phyloP scores from a whole-genome alignment of 2,329 filamentous ascomycete genomes.

The Trichoderma brevicompactum region DNA sequence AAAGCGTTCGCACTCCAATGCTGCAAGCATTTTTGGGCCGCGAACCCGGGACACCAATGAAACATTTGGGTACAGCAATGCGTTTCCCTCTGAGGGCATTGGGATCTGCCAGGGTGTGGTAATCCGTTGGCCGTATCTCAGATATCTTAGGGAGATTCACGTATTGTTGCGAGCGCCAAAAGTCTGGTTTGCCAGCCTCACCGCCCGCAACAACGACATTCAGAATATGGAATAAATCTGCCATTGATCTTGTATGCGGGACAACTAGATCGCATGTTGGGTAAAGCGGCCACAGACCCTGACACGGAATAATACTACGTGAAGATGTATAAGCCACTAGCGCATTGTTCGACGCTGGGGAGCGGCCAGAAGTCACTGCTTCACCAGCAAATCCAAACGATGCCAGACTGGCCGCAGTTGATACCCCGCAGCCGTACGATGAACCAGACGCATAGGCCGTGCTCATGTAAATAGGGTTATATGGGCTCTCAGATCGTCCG shows the following conservation, averaged over 20 bases:
- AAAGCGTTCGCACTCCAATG: too few species aligned
- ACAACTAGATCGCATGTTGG: background rate
- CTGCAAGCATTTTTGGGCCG: too few species aligned
- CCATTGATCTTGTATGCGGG: background rate
- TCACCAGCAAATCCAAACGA: conserved; percentile 5
- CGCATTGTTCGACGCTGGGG: conserved; percentile 8
- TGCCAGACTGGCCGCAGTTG: background rate
- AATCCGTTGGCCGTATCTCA: background rate
- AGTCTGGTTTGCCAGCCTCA: background rate
- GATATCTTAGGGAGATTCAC: background rate
- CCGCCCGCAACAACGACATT: background rate
- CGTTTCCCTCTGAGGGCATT: background rate
- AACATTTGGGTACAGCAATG: background rate
- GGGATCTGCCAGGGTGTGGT: background rate
- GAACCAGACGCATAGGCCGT: background rate
- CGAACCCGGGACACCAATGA: background rate
- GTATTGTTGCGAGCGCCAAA: background rate
- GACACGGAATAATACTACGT: background rate
- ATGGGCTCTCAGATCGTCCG: background rate
- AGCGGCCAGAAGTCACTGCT: background rate
- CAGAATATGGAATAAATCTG: background rate
- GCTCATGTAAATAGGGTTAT: background rate
- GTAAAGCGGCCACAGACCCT: background rate
- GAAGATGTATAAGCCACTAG: background rate
- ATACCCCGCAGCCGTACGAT: background rate